phyloP scores from a whole-genome alignment of 1,139 yeast genomes.

The Diutina ranongensis region DNA sequence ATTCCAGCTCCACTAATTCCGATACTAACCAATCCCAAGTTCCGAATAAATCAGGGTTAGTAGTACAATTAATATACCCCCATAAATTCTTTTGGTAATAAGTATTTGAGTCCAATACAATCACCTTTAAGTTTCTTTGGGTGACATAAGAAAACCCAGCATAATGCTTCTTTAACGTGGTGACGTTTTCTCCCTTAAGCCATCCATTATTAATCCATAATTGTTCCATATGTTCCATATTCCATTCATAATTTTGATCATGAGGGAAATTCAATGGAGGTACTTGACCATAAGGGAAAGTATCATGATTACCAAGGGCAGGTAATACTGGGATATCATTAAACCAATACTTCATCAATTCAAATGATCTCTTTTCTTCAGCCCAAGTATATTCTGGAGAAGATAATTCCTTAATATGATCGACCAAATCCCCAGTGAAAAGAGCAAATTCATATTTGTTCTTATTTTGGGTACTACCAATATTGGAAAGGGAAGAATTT shows the following conservation, averaged over 20 bases:
- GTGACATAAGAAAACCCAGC: conserved; percentile 54
- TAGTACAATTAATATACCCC: conserved; percentile 42
- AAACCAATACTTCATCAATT: conserved; percentile 44
- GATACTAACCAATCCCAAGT: conserved; percentile 49
- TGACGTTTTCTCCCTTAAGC: conserved; percentile 21
- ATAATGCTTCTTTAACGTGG: conserved; percentile 34
- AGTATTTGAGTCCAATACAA: conserved; percentile 55
- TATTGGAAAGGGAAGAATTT: conserved; percentile 41
- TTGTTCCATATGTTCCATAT: conserved; percentile 47
- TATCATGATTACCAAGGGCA: conserved; percentile 62
- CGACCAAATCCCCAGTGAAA: conserved; percentile 64
- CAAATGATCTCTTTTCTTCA: conserved; percentile 41
- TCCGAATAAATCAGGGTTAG: conserved; percentile 53
- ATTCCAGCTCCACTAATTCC: conserved; percentile 50
- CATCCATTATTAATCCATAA: conserved; percentile 39
- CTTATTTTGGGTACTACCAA: conserved; percentile 20
- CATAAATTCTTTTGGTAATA: conserved; percentile 58
- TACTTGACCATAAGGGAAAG: conserved; percentile 60
- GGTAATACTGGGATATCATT: conserved; percentile 49
- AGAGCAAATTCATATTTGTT: conserved; percentile 44
- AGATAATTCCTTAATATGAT: conserved; percentile 40
- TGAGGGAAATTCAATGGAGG: conserved; percentile 37
- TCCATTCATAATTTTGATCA: conserved; percentile 38
- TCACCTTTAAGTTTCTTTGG: conserved; percentile 44
- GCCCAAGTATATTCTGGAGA: conserved; percentile 36